A percentile compares a stretch with the other conserved stretches of the same genome.
These are phyloP conservation scores for Neurospora sp. DNA, from an alignment of 495 filamentous ascomycete species.

Conservation along the genomic window DNA sequence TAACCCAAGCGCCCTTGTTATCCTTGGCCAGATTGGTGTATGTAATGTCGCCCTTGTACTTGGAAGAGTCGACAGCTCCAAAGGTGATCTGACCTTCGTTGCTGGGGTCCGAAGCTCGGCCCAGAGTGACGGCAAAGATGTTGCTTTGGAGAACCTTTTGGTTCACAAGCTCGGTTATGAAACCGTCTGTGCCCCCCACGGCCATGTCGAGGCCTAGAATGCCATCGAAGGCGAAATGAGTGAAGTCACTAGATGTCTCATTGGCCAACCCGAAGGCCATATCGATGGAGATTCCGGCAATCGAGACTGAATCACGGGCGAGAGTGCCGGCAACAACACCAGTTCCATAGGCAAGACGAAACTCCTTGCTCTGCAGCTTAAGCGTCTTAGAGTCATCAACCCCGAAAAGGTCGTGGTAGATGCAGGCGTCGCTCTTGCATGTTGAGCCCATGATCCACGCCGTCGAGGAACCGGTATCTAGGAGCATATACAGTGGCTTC, in stretches of 20 bases:
- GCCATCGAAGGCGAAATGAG: constrained; percentile 72
- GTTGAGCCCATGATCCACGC: constrained; percentile 66
- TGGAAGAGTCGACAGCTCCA: constrained; percentile 53
- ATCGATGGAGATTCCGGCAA: constrained; percentile 51
- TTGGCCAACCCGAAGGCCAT: constrained; percentile 61
- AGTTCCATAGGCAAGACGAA: constrained; percentile 58
- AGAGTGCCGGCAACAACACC: constrained; percentile 55
- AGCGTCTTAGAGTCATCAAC: constrained; percentile 47
- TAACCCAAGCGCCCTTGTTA: constrained; percentile 48
- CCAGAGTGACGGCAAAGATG: constrained; percentile 57
- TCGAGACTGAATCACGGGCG: constrained; percentile 49
- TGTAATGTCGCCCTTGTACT: constrained; percentile 54
- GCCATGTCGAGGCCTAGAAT: constrained; percentile 66
- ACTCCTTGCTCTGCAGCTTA: constrained; percentile 35
- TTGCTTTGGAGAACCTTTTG: constrained; percentile 50
- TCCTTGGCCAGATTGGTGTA: constrained; percentile 43
- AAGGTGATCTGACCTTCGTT: constrained; percentile 73
- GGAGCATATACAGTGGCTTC: constrained; percentile 57
- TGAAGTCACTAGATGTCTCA: constrained; percentile 56
- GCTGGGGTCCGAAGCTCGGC: constrained; percentile 47
- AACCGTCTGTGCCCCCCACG: constrained; percentile 40
- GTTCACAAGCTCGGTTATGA: constrained; percentile 51
- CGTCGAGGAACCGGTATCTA: constrained; percentile 70
- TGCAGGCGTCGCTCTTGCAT: constrained; percentile 53
- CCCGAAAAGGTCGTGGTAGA: constrained; percentile 56